A percentile compares a stretch with the other conserved stretches of the same genome.
phyloP scores from a whole-genome alignment of 2,329 filamentous ascomycete species.

The Sphaerulina musiva region DNA sequence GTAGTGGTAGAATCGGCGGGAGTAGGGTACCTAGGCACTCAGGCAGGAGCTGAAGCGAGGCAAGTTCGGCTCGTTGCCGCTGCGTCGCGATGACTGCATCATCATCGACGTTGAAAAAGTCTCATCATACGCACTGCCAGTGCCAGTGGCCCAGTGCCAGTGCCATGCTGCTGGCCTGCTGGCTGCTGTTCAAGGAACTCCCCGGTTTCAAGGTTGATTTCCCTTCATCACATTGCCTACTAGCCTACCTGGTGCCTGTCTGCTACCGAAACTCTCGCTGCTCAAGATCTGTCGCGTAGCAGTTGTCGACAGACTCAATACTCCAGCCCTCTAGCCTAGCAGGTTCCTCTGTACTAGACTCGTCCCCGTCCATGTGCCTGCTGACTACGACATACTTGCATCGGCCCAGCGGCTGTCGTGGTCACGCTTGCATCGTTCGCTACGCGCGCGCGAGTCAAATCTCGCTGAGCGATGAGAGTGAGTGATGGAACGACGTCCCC shows the following conservation, averaged over 20 bases:
- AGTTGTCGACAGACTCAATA: background rate
- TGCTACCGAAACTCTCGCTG: background rate
- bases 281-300: background rate
- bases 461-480: background rate
- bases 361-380: background rate
- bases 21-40: too few species aligned
- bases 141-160: too few species aligned
- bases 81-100: background rate
- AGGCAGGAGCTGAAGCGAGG: constrained; percentile 4
- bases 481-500: background rate
- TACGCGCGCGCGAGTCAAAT: background rate
- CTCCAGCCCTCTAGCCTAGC: background rate
- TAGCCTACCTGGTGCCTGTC: too few species aligned
- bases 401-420: constrained; percentile 3
- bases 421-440: background rate
- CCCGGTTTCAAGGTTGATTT: background rate
- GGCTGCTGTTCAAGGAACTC: background rate
- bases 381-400: background rate
- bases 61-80: constrained; percentile 1
- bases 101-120: background rate
- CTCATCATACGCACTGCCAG: background rate
- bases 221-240: background rate
- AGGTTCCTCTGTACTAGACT: too few species aligned
- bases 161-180: background rate
- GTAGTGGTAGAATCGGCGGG: background rate